Evolutionary conservation across 345 rosid species (phyloP).

Genomic region (Eucalyptus viminalis): DNA sequence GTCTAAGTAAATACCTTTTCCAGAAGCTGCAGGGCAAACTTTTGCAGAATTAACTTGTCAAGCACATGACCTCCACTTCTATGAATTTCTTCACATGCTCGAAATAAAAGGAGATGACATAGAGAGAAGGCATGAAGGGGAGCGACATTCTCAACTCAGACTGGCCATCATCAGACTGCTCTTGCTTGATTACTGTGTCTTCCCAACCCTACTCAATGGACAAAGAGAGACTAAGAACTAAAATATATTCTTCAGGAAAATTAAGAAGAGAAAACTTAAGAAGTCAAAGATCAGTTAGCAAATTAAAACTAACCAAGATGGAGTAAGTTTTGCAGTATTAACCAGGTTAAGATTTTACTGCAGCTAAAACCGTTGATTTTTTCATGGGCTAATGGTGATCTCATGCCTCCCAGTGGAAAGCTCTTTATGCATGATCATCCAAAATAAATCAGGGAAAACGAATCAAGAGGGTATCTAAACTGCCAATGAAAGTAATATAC

Average conservation of each 20-base stretch:
- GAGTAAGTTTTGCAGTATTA: background rate
- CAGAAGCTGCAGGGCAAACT: slow-evolving; percentile 55
- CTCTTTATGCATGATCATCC: background rate
- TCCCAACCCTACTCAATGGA: slow-evolving; percentile 84
- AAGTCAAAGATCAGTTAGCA: background rate
- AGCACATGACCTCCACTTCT: slow-evolving; percentile 97
- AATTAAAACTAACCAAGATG: background rate
- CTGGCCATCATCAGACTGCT: slow-evolving; percentile 45
- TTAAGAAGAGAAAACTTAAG: background rate
- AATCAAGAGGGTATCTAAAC: background rate
- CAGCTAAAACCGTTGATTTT: background rate
- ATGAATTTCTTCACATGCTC: slow-evolving; percentile 96
- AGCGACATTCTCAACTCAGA: slow-evolving; percentile 87
- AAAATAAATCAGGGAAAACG: background rate
- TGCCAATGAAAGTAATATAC: background rate
- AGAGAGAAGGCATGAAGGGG: slow-evolving; percentile 93
- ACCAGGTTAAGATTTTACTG: background rate
- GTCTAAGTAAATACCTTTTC: slow-evolving; percentile 47
- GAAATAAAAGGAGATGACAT: slow-evolving; percentile 80
- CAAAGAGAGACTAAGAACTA: background rate
- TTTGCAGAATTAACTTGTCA: slow-evolving; percentile 73
- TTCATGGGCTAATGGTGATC: background rate
- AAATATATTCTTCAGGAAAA: background rate
- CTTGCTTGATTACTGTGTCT: slow-evolving; percentile 82
- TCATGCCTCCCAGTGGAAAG: background rate